phyloP scores from a whole-genome alignment of 345 rosid species.

The Gossypium mustelinum region DNA sequence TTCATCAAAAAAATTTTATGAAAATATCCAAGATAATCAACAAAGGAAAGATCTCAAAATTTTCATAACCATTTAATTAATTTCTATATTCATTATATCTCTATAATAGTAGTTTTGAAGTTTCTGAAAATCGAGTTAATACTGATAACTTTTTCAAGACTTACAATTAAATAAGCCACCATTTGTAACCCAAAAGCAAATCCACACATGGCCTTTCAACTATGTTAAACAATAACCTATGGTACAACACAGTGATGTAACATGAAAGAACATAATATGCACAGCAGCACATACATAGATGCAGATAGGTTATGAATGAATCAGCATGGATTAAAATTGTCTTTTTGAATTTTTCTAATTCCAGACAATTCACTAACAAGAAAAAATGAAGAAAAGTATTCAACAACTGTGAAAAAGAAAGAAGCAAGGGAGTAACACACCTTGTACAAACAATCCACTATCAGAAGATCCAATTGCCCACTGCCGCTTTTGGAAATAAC shows the following conservation, averaged over 20 bases:
- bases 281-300: background rate
- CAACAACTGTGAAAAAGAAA: background rate
- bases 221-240: background rate
- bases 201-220: background rate
- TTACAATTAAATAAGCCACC: too few species aligned
- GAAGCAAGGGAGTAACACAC: constrained; percentile 29
- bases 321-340: background rate
- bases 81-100: background rate
- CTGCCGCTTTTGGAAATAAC: constrained; percentile 77
- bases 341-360: background rate
- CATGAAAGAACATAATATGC: background rate
- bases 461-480: constrained; percentile 90
- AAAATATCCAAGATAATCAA: too few species aligned
- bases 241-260: background rate
- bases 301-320: background rate
- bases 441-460: constrained; percentile 83
- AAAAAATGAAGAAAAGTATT: background rate
- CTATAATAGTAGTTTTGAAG: background rate
- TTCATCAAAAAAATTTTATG: too few species aligned
- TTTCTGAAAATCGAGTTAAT: background rate
- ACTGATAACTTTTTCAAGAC: background rate
- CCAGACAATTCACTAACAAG: background rate
- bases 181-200: background rate
- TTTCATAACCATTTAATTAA: background rate
- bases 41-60: background rate